A percentile compares a stretch with the other conserved stretches of the same genome.
Conservation (phyloP, 352 stramenopile species). For the Elongisporangium senticosum region DNA sequence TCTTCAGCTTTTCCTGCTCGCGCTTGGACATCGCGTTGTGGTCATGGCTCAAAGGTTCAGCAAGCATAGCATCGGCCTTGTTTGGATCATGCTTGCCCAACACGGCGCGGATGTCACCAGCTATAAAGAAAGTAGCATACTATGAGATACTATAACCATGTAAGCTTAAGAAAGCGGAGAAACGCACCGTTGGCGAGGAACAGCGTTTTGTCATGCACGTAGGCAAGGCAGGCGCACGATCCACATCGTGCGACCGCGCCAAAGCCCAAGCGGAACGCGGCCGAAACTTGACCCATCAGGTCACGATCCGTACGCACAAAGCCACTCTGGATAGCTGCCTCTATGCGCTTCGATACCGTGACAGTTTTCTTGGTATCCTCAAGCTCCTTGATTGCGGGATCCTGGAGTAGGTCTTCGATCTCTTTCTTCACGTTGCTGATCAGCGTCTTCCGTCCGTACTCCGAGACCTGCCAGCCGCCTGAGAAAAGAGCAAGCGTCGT, state of each 20-base stretch:
- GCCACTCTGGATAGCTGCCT: constrained; percentile 67
- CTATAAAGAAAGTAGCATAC: constrained; percentile 5
- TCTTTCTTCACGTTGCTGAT: constrained; percentile 79
- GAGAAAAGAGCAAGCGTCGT: neutral
- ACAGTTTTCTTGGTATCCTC: constrained; percentile 12
- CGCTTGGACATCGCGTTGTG: constrained; percentile 89
- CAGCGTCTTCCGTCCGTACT: constrained; percentile 79
- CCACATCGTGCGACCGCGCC: constrained; percentile 84
- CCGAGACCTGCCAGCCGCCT: constrained; percentile 91
- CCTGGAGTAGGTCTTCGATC: constrained; percentile 45
- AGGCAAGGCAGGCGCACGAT: constrained; percentile 82
- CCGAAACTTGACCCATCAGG: constrained; percentile 71
- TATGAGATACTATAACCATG: neutral
- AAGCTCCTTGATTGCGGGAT: constrained; percentile 17
- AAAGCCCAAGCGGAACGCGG: constrained; percentile 90
- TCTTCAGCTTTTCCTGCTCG: constrained; percentile 83
- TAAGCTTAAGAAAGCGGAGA: neutral
- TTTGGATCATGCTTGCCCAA: constrained; percentile 45
- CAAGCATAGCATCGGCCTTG: constrained; percentile 32
- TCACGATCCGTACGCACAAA: constrained; percentile 86
- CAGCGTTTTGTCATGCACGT: constrained; percentile 65
- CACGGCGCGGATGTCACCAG: constrained; percentile 80
- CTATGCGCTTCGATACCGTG: constrained; percentile 26
- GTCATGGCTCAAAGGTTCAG: constrained; percentile 83
- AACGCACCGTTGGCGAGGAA: constrained; percentile 76